Evolutionary conservation across 2,329 filamentous ascomycete genomes (phyloP).

Genomic region (Botryotinia narcissicola): DNA sequence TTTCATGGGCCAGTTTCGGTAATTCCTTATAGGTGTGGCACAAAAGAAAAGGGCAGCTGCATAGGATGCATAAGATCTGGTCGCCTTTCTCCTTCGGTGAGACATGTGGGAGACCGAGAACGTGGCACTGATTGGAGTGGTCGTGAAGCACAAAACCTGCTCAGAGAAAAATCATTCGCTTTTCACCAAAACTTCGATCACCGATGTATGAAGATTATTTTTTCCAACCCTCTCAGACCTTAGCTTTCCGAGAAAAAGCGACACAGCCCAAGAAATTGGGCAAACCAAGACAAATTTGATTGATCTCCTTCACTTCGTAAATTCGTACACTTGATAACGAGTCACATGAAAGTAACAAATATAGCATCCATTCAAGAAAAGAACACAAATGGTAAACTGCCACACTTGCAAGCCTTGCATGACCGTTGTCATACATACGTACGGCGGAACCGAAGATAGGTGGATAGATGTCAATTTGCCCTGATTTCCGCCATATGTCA

Average conservation of each 20-base stretch:
- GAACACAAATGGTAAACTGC: constrained; percentile 18
- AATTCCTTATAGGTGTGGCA: constrained; percentile 7
- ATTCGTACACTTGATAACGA: neutral
- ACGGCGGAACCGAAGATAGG: neutral
- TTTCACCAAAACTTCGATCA: neutral
- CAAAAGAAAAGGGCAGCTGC: constrained; percentile 18
- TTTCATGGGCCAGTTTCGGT: neutral
- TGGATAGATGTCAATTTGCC: neutral
- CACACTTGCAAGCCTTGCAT: constrained; percentile 19
- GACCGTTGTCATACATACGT: constrained; percentile 10
- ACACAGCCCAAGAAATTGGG: constrained; percentile 10
- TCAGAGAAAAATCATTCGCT: neutral
- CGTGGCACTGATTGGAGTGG: constrained; percentile 9
- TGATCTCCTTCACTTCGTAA: neutral
- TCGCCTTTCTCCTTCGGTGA: constrained; percentile 17
- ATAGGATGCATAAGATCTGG: constrained; percentile 21
- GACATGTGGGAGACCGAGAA: constrained; percentile 16
- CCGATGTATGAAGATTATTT: neutral
- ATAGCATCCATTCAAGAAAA: neutral
- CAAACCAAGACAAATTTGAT: neutral
- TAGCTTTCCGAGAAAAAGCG: constrained; percentile 13
- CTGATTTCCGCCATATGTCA: constrained; percentile 5
- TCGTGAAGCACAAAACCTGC: constrained; percentile 4
- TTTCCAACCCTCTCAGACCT: neutral
- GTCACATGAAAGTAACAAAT: constrained; percentile 3